Base-by-base conservation (phyloP, 129 eudicot genomes). In the Chrysanthemum seticuspe region DNA sequence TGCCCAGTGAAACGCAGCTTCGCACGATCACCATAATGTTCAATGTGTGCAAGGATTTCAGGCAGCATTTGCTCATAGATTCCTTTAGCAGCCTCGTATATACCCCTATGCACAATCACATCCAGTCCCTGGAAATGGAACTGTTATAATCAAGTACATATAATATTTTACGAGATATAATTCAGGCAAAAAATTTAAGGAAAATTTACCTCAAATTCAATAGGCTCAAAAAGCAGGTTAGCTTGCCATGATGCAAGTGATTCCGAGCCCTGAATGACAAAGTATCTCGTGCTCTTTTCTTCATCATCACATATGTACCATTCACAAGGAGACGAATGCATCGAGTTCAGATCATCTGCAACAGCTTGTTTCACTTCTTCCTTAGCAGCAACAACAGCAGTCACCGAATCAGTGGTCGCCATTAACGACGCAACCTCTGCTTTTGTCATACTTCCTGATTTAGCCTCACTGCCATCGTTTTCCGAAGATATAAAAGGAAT, bases 331-430 rank as follows among this genome's bases (percentile, higher is more conserved):
- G 97, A 84, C 29, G 97, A 89, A 60, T 65, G 82, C 62, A 74
- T 67, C 11, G 99, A 94, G 69, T 82, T 94, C 65, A 94, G 74
- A 83, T 94, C 96, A 78, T 90, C 97, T 2, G 97, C 99, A 74
- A 94, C 99, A 48, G 97, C 99, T 70, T 94, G 99, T 82, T 94
- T 94, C 44, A 94, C 96, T 82, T 90, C 99, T 82, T 94, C 99
- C 75, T 94, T 88, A 3, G 98, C 98, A 25, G 97, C 98, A 59
- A 94, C 98, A 16, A 94, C 98, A 45, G 97, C 85, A 18, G 98
- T 89, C 36, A 93, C 95, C 4, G 96, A 85, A 70, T 87, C 95
- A 8, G 96, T 92, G 73, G 98, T 85, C 8, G 96, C 98, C 96
- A 92, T 89, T 11, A 89, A 78, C 6, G 96, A 85, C 48, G 98